Conservation (phyloP, 2,329 filamentous ascomycete species). For the Camillea tinctor region DNA sequence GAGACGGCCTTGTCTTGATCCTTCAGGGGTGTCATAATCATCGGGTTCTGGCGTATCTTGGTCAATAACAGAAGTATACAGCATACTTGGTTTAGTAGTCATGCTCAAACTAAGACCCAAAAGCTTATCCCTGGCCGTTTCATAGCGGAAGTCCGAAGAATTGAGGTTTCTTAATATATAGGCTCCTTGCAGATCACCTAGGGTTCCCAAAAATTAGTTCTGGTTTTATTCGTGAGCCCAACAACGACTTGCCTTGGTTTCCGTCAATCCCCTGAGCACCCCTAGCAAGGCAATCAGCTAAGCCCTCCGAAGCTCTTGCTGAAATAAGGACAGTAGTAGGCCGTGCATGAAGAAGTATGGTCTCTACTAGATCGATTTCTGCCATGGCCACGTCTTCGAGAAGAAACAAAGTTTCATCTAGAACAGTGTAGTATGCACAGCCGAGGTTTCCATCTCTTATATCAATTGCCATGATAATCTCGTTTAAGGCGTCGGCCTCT, state of each 20-base stretch:
- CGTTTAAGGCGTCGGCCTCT: conserved; percentile 48
- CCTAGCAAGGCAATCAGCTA: conserved; percentile 37
- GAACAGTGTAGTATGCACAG: conserved; percentile 77
- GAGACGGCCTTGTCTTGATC: conserved; percentile 60
- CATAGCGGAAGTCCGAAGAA: conserved; percentile 69
- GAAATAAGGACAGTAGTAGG: conserved; percentile 57
- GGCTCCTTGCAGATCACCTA: conserved; percentile 38
- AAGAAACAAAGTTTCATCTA: conserved; percentile 68
- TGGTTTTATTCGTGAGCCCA: neutral
- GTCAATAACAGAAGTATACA: conserved; percentile 59
- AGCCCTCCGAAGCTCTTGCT: conserved; percentile 42
- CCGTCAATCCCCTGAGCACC: conserved; percentile 34
- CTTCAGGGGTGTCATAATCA: conserved; percentile 38
- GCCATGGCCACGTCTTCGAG: conserved; percentile 74
- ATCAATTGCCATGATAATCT: conserved; percentile 79
- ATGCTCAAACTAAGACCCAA: conserved; percentile 54
- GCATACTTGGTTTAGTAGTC: conserved; percentile 50
- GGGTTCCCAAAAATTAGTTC: conserved; percentile 13
- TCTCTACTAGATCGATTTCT: conserved; percentile 67
- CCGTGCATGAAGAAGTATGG: conserved; percentile 52
- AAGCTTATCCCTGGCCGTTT: conserved; percentile 65
- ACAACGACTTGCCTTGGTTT: conserved; percentile 21
- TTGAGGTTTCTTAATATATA: conserved; percentile 65
- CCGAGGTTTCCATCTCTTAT: conserved; percentile 71
- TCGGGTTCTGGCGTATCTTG: conserved; percentile 36